Evolutionary conservation across 192 early-diverging fungal genomes (phyloP).

Genomic region (Rhizoclosmatium globosum): DNA sequence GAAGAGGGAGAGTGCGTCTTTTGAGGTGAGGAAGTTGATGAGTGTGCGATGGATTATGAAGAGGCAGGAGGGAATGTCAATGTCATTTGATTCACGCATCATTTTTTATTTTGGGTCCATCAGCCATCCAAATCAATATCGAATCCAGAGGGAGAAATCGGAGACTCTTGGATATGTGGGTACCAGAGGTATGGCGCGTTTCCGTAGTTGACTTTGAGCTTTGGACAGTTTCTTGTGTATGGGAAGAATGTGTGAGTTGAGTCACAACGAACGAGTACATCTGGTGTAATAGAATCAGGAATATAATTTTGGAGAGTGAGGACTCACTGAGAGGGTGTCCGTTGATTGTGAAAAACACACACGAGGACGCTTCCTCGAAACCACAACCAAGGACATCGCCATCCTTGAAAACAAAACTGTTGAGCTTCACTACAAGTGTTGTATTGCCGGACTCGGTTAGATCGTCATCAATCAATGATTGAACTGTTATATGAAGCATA

Average conservation of each 20-base stretch:
- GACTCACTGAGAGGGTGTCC: constrained; percentile 30
- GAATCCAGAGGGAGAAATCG: too few relatives aligned
- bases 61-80: too few relatives aligned
- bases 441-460: neutral
- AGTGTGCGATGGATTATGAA: too few relatives aligned
- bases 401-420: constrained; percentile 27
- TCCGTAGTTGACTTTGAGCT: constrained; percentile 25
- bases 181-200: neutral
- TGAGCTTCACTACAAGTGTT: constrained; percentile 4
- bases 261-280: neutral
- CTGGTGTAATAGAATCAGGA: neutral
- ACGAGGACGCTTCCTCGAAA: neutral
- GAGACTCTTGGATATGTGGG: neutral
- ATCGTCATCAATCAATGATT: neutral
- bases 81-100: too few relatives aligned
- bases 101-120: too few relatives aligned
- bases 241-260: constrained; percentile 44
- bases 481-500: neutral
- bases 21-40: too few relatives aligned
- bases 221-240: constrained; percentile 3
- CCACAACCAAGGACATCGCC: constrained; percentile 49
- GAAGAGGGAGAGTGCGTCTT: too few relatives aligned
- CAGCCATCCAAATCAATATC: too few relatives aligned
- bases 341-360: constrained; percentile 36
- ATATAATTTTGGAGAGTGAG: neutral